Evolutionary conservation across 768 basidiomycete species (phyloP).

Genomic region (Psilocybe tampanensis): DNA sequence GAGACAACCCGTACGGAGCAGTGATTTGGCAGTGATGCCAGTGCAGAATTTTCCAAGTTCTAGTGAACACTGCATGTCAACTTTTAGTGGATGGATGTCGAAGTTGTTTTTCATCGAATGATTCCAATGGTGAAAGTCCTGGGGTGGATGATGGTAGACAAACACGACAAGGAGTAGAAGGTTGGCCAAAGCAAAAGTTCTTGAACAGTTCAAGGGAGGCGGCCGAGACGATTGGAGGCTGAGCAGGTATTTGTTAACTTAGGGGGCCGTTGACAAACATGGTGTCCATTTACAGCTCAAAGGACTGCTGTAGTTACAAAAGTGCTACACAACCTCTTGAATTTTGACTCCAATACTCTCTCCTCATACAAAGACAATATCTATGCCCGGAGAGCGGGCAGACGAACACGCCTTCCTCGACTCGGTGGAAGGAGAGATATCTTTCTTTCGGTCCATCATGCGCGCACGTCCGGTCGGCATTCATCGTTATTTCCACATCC

Average conservation of each 20-base stretch:
- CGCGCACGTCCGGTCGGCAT: constrained; percentile 82
- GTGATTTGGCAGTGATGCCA: no score
- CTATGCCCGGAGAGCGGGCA: constrained; percentile 20
- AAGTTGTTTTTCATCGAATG: no score
- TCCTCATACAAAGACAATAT: constrained; percentile 18
- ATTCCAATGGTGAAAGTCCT: no score
- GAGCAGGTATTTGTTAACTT: not conserved
- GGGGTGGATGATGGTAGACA: no score
- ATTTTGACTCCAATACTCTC: not conserved
- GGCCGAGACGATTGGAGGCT: no score
- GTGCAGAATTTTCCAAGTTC: no score
- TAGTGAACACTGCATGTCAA: no score
- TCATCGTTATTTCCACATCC: constrained; percentile 80
- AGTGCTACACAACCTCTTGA: not conserved
- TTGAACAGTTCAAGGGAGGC: no score
- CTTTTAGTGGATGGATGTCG: no score
- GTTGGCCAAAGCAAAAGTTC: no score
- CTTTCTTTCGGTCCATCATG: constrained; percentile 83
- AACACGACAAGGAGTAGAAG: no score
- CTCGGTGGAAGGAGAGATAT: constrained; percentile 80
- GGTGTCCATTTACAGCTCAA: not conserved
- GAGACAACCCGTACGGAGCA: no score
- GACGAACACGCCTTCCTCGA: constrained; percentile 55
- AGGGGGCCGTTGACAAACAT: not conserved
- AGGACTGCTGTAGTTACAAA: not conserved